Conservation (phyloP, 2,329 filamentous ascomycete species). For the Salinomyces thailandicus region DNA sequence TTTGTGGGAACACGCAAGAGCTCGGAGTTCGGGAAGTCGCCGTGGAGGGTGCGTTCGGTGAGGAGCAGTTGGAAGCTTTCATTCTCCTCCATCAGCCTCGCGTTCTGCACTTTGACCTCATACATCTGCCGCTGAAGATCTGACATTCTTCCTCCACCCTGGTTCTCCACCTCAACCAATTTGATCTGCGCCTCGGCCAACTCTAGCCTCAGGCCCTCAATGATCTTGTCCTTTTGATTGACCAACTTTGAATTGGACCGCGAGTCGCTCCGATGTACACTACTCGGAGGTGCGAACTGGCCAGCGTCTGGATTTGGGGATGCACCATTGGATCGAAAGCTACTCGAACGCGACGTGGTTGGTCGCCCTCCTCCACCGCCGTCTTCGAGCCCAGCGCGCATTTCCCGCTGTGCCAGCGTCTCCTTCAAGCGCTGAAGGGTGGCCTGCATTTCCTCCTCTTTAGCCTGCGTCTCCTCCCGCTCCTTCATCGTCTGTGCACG, state of each 20-base stretch:
- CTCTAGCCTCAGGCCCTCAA: constrained; percentile 83
- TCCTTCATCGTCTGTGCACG: constrained; percentile 78
- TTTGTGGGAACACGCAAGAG: constrained; percentile 12
- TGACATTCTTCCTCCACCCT: constrained; percentile 74
- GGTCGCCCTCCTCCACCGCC: constrained; percentile 32
- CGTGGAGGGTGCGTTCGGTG: constrained; percentile 89
- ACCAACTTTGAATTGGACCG: constrained; percentile 73
- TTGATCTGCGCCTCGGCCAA: constrained; percentile 93
- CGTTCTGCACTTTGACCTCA: constrained; percentile 91
- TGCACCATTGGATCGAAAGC: constrained; percentile 14
- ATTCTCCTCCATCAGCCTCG: constrained; percentile 93
- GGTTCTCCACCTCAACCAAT: constrained; percentile 85
- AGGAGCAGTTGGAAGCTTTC: constrained; percentile 94
- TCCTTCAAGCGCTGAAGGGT: constrained; percentile 91
- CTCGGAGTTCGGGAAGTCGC: constrained; percentile 43
- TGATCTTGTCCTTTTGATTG: constrained; percentile 91
- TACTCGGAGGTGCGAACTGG: constrained; percentile 70
- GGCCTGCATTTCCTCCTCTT: constrained; percentile 81
- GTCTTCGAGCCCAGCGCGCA: constrained; percentile 40
- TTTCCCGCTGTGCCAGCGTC: constrained; percentile 64
- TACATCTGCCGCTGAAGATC: constrained; percentile 85
- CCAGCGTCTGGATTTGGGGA: constrained; percentile 57
- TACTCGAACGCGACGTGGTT: constrained; percentile 33
- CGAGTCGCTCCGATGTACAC: constrained; percentile 72
- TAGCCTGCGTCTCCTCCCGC: constrained; percentile 74